Percentiles rank a stretch among this genome's conserved stretches.
These are phyloP conservation scores for Apophysomyces variabilis DNA, from an alignment of 371 early-diverging fungal species.

Conservation along the genomic window DNA sequence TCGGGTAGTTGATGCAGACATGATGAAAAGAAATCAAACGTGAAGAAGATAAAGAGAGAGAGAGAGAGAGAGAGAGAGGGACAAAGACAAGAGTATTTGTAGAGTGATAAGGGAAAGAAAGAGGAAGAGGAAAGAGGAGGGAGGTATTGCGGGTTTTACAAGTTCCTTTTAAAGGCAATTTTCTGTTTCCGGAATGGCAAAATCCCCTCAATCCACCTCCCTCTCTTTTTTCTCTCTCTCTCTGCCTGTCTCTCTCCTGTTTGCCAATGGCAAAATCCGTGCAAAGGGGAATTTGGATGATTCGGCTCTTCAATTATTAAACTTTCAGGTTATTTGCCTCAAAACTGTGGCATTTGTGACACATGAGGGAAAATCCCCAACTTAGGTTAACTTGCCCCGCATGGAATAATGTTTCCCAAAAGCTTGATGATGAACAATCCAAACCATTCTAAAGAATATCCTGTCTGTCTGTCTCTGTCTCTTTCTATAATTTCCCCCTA, in stretches of 20 bases:
- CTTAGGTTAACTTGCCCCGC: no score
- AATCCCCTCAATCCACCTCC: constrained; percentile 2
- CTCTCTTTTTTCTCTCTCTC: neutral
- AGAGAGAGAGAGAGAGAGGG: constrained; percentile 7
- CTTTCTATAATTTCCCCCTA: no score
- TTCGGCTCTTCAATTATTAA: neutral
- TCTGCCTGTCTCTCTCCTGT: no score
- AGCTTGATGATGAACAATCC: no score
- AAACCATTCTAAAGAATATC: no score
- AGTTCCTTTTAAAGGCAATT: constrained; percentile 8
- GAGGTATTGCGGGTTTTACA: neutral
- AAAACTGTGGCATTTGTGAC: no score
- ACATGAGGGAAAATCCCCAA: no score
- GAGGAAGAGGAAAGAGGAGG: constrained; percentile 3
- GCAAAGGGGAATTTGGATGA: neutral
- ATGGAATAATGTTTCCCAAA: no score
- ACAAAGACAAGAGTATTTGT: constrained; percentile 1
- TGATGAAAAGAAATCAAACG: neutral
- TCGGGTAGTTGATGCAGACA: constrained; percentile 14
- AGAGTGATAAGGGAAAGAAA: constrained; percentile 4
- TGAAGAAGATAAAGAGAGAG: constrained; percentile 7
- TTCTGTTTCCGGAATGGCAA: constrained; percentile 5
- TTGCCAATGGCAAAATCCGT: constrained; percentile 20
- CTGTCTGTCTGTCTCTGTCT: no score
- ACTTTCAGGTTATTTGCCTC: neutral